Evolutionary conservation across 257 asterid species (phyloP).

Genomic region (Gentiana dahurica): DNA sequence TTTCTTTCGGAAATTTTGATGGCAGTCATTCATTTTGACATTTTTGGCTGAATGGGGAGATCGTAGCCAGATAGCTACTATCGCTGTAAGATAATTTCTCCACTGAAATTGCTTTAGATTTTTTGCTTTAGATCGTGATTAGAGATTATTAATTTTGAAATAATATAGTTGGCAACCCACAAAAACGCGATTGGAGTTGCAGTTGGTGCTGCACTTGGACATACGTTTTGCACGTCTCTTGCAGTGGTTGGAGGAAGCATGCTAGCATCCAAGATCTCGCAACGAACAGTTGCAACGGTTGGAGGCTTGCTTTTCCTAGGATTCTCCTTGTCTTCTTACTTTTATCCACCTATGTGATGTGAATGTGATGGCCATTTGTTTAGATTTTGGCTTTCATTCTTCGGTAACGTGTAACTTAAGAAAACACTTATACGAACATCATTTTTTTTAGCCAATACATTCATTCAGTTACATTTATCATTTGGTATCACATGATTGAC

Average conservation of each 20-base stretch:
- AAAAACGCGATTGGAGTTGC: conserved; percentile 93
- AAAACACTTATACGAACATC: too few species aligned
- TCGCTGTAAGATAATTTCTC: conserved; percentile 74
- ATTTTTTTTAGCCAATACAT: too few species aligned
- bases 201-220: conserved; percentile 71
- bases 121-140: too few species aligned
- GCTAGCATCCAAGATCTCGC: conserved; percentile 93
- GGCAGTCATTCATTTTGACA: conserved; percentile 54
- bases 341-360: conserved; percentile 69
- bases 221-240: conserved; percentile 76
- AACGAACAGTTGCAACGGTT: conserved; percentile 96
- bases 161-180: conserved; percentile 78
- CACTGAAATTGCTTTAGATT: not conserved
- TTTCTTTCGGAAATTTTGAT: conserved; percentile 84
- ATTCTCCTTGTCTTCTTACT: conserved; percentile 77
- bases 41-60: not conserved
- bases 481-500: too few species aligned
- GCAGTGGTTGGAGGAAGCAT: conserved; percentile 98
- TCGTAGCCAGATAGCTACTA: conserved; percentile 50
- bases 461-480: too few species aligned
- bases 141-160: not conserved
- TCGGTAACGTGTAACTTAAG: too few species aligned
- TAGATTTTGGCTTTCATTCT: too few species aligned
- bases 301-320: conserved; percentile 94
- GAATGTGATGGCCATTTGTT: too few species aligned